These are phyloP conservation scores for Auricularia auricula-judae DNA, from an alignment of 768 basidiomycete species.

Conservation along the genomic window DNA sequence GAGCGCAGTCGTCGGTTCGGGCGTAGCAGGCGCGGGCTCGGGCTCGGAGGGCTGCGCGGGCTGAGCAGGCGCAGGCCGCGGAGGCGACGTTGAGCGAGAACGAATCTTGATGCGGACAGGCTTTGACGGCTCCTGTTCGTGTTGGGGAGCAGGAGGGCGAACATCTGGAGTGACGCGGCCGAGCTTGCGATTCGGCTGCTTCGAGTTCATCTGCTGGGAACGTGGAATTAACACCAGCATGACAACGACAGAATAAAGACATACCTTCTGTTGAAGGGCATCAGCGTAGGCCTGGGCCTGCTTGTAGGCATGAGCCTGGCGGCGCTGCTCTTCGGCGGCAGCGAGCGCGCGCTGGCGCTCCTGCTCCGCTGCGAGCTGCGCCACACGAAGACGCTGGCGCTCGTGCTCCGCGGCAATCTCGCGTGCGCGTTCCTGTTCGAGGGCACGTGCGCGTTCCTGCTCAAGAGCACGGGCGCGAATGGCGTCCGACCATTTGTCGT, in stretches of 20 bases:
- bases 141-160: no score
- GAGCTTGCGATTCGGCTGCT: neutral
- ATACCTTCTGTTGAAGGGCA: neutral
- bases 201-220: neutral
- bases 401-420: neutral
- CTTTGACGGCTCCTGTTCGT: no score
- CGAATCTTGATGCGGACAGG: no score
- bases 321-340: neutral
- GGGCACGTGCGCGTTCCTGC: no score
- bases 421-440: no score
- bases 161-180: neutral
- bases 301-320: neutral
- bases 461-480: neutral
- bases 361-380: neutral
- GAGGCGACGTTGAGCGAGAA: neutral
- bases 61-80: no score
- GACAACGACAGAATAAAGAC: neutral
- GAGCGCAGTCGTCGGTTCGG: neutral
- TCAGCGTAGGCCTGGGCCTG: neutral
- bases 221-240: neutral
- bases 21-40: neutral
- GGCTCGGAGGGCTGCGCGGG: no score
- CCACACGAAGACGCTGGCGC: neutral
- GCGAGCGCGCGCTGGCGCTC: neutral
- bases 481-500: neutral